Base-by-base conservation (phyloP, 768 basidiomycete genomes). In the Boletus rubescentipes region DNA sequence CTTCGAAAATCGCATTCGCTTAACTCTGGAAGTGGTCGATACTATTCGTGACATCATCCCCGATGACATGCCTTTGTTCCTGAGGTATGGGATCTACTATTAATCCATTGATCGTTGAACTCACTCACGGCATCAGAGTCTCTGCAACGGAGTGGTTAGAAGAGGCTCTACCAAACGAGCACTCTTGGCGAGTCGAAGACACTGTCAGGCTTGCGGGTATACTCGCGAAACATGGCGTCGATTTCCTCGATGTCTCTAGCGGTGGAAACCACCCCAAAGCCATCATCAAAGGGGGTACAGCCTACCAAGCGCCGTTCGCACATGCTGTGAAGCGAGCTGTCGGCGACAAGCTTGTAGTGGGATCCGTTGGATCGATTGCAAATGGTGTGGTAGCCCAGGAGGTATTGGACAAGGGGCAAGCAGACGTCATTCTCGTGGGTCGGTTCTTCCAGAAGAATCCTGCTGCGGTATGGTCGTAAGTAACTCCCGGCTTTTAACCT, bases 141-240 rank as follows among this genome's bases (percentile, higher is more conserved):
- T 86, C 85, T 38, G 91, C 82, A 1, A 85, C 83, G 0, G 91
- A 92, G 53, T 89, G 89, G 85, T 71, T 88, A 9, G 83, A 85
- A 58, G 76, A 80, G 51, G 72, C 75, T 5, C 68, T 79, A 2
- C 81, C 83, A 0, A 71, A 85, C 53, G 81, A 86, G 56, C 77
- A 79, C 11, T 81, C 81, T 7, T 90, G 91, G 89, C 78, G 79
- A 15, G 57, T 79, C 1, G 82, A 87, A 64, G 90, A 92, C 64
- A 88, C 85, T 2, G 80, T 80, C 21, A 72, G 77, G 31, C 72
- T 91, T 21, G 80, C 84, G 2, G 71, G 75, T 16, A 77, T 84
- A 57, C 77, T 92, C 16, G 75, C 75, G 16, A 77, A 80, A 14
- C 77, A 83, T 40, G 89, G 89, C 6, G 79, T 92, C 47, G 91